A percentile compares a stretch with the other conserved stretches of the same genome.
Evolutionary conservation across 2,329 filamentous ascomycete genomes (phyloP).

Genomic region (Stachybotrys elegans): DNA sequence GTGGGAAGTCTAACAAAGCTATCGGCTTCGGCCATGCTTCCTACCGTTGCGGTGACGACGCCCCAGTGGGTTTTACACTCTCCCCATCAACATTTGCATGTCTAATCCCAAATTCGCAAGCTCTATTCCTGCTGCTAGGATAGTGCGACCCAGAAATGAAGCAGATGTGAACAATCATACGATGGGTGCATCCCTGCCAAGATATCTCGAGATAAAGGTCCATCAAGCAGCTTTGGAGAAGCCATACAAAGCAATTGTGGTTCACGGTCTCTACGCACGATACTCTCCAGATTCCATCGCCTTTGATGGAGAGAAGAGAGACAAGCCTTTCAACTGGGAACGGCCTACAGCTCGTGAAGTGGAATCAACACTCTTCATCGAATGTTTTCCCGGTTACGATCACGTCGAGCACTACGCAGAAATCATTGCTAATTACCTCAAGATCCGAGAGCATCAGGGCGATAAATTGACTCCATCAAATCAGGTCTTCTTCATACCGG

Average conservation of each 20-base stretch:
- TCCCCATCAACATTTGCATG: no score
- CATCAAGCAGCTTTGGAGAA: neutral
- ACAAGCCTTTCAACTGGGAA: conserved; percentile 4
- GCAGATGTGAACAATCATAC: neutral
- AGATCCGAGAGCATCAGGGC: neutral
- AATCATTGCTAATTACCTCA: conserved; percentile 2
- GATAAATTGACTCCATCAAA: neutral
- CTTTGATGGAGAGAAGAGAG: conserved; percentile 2
- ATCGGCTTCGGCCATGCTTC: no score
- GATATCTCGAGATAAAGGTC: conserved; percentile 2
- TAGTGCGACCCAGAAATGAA: neutral
- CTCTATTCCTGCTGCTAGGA: no score
- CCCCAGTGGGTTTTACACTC: no score
- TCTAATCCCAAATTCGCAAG: no score
- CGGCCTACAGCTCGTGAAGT: neutral
- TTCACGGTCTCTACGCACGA: neutral
- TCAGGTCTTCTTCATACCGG: neutral
- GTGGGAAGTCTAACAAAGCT: no score
- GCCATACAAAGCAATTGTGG: neutral
- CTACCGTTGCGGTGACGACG: no score
- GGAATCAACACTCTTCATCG: neutral
- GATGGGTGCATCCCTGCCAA: conserved; percentile 1
- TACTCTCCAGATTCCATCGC: neutral
- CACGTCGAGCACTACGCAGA: conserved; percentile 2
- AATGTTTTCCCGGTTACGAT: conserved; percentile 3